These are phyloP conservation scores for Candida nemodendra DNA, from an alignment of 805 yeast species.

Conservation along the genomic window DNA sequence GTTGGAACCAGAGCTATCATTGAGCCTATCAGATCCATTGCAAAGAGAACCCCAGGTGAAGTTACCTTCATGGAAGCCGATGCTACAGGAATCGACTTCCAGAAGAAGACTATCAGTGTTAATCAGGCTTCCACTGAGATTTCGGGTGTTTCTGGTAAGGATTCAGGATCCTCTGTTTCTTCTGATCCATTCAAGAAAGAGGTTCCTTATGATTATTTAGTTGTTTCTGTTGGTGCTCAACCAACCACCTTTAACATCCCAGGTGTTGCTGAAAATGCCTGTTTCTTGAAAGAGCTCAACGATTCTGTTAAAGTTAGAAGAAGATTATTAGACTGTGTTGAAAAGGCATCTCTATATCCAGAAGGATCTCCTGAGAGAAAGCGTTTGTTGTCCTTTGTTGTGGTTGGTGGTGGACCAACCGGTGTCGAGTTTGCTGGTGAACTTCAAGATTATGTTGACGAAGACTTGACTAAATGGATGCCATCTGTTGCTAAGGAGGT, in stretches of 20 bases:
- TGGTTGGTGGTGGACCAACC: conserved; percentile 60
- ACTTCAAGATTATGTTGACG: conserved; percentile 54
- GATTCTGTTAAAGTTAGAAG: conserved; percentile 49
- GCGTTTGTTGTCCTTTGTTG: conserved; percentile 50
- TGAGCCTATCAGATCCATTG: conserved; percentile 53
- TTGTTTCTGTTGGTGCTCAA: conserved; percentile 57
- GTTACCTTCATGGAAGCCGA: conserved; percentile 56
- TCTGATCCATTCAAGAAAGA: conserved; percentile 37
- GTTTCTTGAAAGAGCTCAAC: conserved; percentile 51
- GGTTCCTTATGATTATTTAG: conserved; percentile 45
- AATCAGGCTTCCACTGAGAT: conserved; percentile 48
- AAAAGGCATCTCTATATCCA: conserved; percentile 53
- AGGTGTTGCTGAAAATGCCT: conserved; percentile 54
- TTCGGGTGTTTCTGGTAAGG: conserved; percentile 47
- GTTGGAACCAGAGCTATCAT: conserved; percentile 51
- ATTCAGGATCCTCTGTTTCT: conserved; percentile 40
- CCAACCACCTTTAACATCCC: conserved; percentile 58
- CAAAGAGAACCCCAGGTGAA: conserved; percentile 49
- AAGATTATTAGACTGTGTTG: conserved; percentile 49
- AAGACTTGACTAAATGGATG: conserved; percentile 53
- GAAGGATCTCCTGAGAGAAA: conserved; percentile 51
- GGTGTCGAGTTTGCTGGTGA: conserved; percentile 61
- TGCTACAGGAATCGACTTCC: conserved; percentile 50
- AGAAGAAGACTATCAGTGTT: conserved; percentile 42
- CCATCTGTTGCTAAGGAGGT: conserved; percentile 52